Evolutionary conservation across 2,329 filamentous ascomycete species (phyloP).

Genomic region (Ophiostoma himal-ulmi): DNA sequence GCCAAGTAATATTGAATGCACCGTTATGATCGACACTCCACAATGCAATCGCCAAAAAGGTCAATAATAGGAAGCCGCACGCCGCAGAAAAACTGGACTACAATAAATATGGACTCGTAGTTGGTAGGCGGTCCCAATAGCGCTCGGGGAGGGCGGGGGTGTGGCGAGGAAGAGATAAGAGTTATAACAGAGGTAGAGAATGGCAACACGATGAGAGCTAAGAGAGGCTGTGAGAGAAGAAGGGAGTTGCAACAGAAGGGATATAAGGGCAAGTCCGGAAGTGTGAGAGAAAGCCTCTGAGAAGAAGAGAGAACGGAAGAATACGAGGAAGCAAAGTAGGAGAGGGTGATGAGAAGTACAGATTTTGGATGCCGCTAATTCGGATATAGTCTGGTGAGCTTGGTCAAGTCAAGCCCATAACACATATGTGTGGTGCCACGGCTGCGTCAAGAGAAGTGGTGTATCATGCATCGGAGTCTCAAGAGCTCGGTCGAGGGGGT

Average conservation of each 20-base stretch:
- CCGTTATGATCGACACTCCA: neutral
- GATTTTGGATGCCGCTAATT: neutral
- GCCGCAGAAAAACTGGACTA: neutral
- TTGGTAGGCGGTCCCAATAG: neutral
- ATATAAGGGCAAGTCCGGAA: neutral
- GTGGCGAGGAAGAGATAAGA: neutral
- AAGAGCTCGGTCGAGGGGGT: neutral
- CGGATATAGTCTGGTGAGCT: neutral
- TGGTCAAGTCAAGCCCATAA: neutral
- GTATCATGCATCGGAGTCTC: neutral
- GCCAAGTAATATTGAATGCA: neutral
- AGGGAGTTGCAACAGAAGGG: neutral
- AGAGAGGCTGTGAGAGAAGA: neutral
- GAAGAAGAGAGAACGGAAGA: neutral
- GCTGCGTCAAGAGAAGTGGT: slow-evolving; percentile 6
- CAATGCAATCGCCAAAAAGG: neutral
- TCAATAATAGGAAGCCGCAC: slow-evolving; percentile 3
- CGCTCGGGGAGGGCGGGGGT: neutral
- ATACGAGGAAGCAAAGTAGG: neutral
- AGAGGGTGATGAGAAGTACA: neutral
- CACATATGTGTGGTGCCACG: neutral
- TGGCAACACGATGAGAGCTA: neutral
- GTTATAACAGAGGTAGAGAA: neutral
- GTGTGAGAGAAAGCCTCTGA: neutral
- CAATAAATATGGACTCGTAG: slow-evolving; percentile 1